Base-by-base conservation (phyloP, 176 grass and related monocot species). In the Guadua angustifolia region DNA sequence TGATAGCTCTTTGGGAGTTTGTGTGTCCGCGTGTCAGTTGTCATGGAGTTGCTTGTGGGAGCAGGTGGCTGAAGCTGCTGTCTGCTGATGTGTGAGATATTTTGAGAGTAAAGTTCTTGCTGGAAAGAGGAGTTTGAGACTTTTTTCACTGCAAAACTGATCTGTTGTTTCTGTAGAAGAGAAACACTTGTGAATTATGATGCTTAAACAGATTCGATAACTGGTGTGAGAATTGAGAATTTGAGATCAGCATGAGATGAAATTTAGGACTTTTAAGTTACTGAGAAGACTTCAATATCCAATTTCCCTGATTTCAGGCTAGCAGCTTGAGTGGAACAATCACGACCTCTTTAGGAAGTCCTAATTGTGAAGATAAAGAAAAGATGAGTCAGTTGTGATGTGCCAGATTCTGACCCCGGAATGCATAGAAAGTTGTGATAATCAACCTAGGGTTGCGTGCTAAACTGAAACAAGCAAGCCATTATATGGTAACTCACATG, bases 381-480 rank as follows among this genome's bases (percentile, higher is more conserved):
- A 0, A 29, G 69, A 14, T 49, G 11, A 71, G 42, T 47, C 22
- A 9, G 25, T 11, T 43, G 10, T 36, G 25, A 65, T 46, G 12
- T 17, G 13, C 45, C 3, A 55, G 21, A 42, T 22, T 35, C 15
- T 51, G 35, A 42, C 19, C 21, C 25, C 49, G 25, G 11, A 32
- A 36, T 9, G 38, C 39, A 49, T 13, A 8, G 26, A 55, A 5
- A 29, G 39, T 81, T 69, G 49, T 6, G 49, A 69, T n/a, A 14
- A 69, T 5, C 67, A 7, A 74, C 12, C 40, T 5, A 29, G 0
- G 21, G 71, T 75, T 66, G 22, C 29, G 25, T 86, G 68, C 60
- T 56, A 69, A 82, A 86, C 16, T 55, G 29, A 81, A 49, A 29
- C 38, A 76, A 88, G 57, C 42, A 83, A 52, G 9, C 43, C 35